Base-by-base conservation (phyloP, 148 eudicot species). In the Salicornia ramosissima region DNA sequence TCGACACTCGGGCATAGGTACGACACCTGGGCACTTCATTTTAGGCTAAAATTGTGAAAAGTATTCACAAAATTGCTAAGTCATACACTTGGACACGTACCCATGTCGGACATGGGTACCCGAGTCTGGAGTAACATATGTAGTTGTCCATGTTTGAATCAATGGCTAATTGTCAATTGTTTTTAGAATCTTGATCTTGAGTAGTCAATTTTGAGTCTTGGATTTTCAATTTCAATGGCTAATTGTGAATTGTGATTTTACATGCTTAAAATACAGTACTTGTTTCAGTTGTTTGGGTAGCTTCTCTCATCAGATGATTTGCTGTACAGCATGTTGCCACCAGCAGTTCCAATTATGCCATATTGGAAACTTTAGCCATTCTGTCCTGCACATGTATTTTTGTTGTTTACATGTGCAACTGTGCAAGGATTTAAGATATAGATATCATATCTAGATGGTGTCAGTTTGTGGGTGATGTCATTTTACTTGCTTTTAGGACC, bases 231-330 rank as follows among this genome's bases (percentile, higher is more conserved):
- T 31, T 65, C 56, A 71, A 64, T 77, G 22, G 62, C 19, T 13
- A 65, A 71, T 49, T 57, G 36, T 65, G 49, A 56, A n/a, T n/a
- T n/a, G n/a, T n/a, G n/a, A n/a, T n/a, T 55, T 71, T 36, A 47
- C 31, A 59, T 39, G 36, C 53, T 49, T 58, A 5, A 45, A 26
- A 39, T 21, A 22, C n/a, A n/a, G n/a, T n/a, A n/a, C n/a, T n/a
- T n/a, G n/a, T n/a, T n/a, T n/a, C n/a, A n/a, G 18, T 52, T 30
- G 49, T 49, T 63, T 62, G 30, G 45, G 19, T 62, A 43, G n/a
- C 46, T 64, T 75, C 69, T 75, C 69, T 69, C 74, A 69, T 54
- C 30, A 69, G 68, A 21, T 40, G 43, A 75, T 45, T 54, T n/a
- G 19, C 46, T 40, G 8, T 1, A 12, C 45, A 51, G 53, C 28